These are phyloP conservation scores for Gnomoniopsis sp. DNA, from an alignment of 2,329 filamentous ascomycete species.

Conservation along the genomic window DNA sequence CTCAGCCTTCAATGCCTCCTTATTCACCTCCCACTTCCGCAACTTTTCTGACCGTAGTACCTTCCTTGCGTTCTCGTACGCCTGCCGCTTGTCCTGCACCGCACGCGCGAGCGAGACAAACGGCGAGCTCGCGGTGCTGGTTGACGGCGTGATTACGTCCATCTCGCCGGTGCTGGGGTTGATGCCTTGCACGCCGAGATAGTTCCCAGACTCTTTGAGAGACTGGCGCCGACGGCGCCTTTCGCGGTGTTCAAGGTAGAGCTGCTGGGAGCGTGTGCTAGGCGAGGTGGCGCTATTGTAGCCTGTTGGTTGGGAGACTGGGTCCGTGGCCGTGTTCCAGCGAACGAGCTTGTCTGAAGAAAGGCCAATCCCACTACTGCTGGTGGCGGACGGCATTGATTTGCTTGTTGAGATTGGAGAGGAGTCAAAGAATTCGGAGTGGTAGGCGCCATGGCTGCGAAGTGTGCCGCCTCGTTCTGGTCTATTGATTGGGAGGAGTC, in stretches of 20 bases:
- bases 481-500: slow-evolving; percentile 45
- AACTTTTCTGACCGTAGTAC: slow-evolving; percentile 42
- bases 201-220: slow-evolving; percentile 55
- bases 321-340: slow-evolving; percentile 33
- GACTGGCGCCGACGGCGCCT: slow-evolving; percentile 38
- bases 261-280: slow-evolving; percentile 15
- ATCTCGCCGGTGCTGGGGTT: slow-evolving; percentile 55
- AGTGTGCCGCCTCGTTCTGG: slow-evolving; percentile 49
- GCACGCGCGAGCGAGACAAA: slow-evolving; percentile 30
- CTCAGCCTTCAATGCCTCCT: slow-evolving; percentile 33
- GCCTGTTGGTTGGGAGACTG: background rate
- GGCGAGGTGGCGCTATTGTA: background rate
- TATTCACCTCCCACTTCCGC: slow-evolving; percentile 40
- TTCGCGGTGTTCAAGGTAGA: slow-evolving; percentile 32
- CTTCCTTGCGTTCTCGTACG: slow-evolving; percentile 38
- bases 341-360: slow-evolving; percentile 27
- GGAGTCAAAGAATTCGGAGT: slow-evolving; percentile 18
- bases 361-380: background rate
- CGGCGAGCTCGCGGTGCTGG: slow-evolving; percentile 9
- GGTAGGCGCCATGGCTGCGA: slow-evolving; percentile 31
- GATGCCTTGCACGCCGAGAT: slow-evolving; percentile 54
- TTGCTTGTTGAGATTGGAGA: background rate
- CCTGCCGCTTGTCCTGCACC: slow-evolving; percentile 32
- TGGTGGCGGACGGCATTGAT: background rate
- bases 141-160: slow-evolving; percentile 35